Conservation (phyloP, 345 rosid genomes). For the Syzygium grande region DNA sequence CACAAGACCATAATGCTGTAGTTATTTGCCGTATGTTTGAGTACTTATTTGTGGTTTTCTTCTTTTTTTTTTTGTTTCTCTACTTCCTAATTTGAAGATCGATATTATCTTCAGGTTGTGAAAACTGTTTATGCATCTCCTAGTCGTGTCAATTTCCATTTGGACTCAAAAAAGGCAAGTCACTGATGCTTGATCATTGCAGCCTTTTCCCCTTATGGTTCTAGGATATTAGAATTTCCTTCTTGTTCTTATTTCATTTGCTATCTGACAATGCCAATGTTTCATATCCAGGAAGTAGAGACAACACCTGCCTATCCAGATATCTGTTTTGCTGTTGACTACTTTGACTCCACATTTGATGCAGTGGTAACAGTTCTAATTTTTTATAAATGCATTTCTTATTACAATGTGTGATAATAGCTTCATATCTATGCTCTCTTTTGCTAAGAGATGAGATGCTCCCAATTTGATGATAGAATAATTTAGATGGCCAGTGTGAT, state of each 20-base stretch:
- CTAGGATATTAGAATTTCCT: background rate
- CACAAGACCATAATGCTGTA: background rate
- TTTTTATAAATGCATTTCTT: background rate
- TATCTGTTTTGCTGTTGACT: constrained; percentile 92
- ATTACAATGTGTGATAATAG: background rate
- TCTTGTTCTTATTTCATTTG: background rate
- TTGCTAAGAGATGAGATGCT: background rate
- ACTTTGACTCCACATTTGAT: constrained; percentile 96
- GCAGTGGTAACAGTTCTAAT: constrained; percentile 55
- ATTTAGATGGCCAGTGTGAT: background rate
- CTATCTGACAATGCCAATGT: constrained; percentile 16
- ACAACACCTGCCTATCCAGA: constrained; percentile 96
- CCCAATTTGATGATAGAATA: background rate
- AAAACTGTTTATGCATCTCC: constrained; percentile 99
- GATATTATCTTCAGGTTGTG: constrained; percentile 42
- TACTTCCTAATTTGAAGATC: background rate
- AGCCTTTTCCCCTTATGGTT: background rate
- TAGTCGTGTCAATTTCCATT: constrained; percentile 83
- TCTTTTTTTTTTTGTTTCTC: background rate
- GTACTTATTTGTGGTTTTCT: background rate
- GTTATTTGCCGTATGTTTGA: background rate
- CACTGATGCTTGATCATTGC: background rate
- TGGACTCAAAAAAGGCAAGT: constrained; percentile 86
- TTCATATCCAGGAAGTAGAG: constrained; percentile 67
- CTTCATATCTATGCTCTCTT: background rate